Conservation (phyloP, 306 rosid genomes). For the Trifolium pratense region DNA sequence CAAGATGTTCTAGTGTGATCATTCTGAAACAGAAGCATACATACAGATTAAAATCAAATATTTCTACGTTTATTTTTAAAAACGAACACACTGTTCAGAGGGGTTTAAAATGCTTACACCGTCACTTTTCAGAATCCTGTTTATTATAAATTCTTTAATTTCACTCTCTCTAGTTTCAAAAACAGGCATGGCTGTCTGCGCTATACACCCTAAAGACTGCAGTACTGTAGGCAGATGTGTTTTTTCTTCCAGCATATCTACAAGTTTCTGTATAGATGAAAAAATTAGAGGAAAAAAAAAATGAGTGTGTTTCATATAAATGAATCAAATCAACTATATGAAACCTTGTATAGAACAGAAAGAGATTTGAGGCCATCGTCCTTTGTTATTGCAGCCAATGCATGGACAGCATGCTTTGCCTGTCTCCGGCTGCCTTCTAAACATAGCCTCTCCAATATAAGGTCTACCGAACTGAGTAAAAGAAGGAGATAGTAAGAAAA, state of each 20-base stretch:
- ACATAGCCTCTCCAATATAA: constrained; percentile 83
- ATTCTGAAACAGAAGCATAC: constrained; percentile 63
- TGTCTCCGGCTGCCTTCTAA: constrained; percentile 94
- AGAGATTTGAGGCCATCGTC: constrained; percentile 95
- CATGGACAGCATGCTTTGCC: constrained; percentile 96
- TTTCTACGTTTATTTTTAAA: constrained; percentile 39
- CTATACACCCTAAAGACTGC: constrained; percentile 96
- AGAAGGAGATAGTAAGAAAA: constrained; percentile 44
- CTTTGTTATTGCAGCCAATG: constrained; percentile 93
- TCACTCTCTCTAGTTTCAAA: constrained; percentile 94
- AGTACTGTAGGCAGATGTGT: constrained; percentile 88
- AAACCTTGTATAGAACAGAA: constrained; percentile 96
- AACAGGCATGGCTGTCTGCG: constrained; percentile 95
- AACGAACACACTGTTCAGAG: constrained; percentile 23
- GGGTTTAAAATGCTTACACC: constrained; percentile 59
- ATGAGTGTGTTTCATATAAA: constrained; percentile 31
- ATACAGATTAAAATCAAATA: constrained; percentile 43
- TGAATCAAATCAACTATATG: constrained; percentile 45
- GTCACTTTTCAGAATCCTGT: constrained; percentile 69
- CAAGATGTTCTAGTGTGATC: constrained; percentile 60
- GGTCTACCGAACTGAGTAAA: constrained; percentile 84
- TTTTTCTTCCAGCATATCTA: constrained; percentile 84
- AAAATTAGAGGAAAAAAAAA: constrained; percentile 38
- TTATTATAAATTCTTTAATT: constrained; percentile 72
- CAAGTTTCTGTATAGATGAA: constrained; percentile 76